Evolutionary conservation across 768 basidiomycete species (phyloP), one percentile per base, ranked within the genome.

Genomic region (Pleurotus citrinopileatus): DNA sequence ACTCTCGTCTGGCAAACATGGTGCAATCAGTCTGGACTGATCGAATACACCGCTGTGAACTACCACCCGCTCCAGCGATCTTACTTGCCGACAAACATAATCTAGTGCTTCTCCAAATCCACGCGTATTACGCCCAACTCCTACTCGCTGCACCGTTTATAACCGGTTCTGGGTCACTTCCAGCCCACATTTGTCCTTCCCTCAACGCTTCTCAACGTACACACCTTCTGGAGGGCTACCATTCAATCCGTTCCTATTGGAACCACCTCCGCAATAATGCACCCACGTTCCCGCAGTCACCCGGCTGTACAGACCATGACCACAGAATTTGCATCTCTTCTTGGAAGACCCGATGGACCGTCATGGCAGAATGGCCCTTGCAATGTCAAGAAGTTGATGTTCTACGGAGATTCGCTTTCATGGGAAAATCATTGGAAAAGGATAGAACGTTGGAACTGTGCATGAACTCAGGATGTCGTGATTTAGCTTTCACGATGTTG

Each of bases 271-370:
- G 65, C 10, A 55, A 28, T 22, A 55, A 54, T 10, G 59, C 69
- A 28, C 76, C 71, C 9, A 43, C 57, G 23, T 72, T 75, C 57
- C 53, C 56, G 50, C 59, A 58, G 13, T 58, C 62, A 9, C 61
- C 63, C 12, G 60, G 57, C n/a, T 78, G 77, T 62, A 59, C 57
- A 43, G 3, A 7, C 12, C 32, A 34, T 36, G 65, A 65, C 51
- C 75, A 76, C 61, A 55, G 54, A 38, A 67, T 64, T 42, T 78
- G 77, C 56, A 29, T 68, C n/a, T 53, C 60, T 27, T 72, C 67
- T 28, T 78, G 75, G 75, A 58, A 54, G 51, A 54, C 63, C 48
- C 61, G 68, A 40, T 77, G 74, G 72, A 42, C 50, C 9, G 61
- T 66, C 15, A 69, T 64, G 15, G 60, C 60, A 23, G 55, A 58